Base-by-base conservation (phyloP, 306 rosid species). In the Cucurbita moschata region DNA sequence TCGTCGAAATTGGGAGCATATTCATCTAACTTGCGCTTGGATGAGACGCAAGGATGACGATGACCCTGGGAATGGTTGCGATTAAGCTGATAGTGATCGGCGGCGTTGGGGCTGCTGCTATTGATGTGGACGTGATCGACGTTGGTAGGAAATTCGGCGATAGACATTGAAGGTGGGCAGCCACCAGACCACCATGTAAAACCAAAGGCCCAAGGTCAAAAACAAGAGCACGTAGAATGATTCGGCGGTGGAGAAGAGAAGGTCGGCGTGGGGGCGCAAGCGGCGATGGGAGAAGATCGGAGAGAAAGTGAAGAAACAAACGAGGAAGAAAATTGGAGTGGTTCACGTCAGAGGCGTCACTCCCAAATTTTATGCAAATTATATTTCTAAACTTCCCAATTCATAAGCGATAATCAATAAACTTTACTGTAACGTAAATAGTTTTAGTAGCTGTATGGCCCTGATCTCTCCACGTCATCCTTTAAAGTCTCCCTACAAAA, bases 1-100 rank as follows among this genome's bases (percentile, higher is more conserved):
- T 81, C 88, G 46, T 81, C 85, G 74, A 75, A 77, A 73, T 77
- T 50, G 16, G 88, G 80, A 11, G 80, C 82, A 72, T 82, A 86
- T 50, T 89, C 92, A 74, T 82, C 92, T 46, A 87, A 81, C 78
- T 93, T 93, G 7, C 98, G 93, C 74, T 93, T 93, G 1, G 92
- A 77, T 2, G 91, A 75, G 44, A 74, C 77, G 35, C 88, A 79
- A 49, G 63, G 77, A 47, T 55, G 77, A 73, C 40, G 78, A 9
- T 57, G 74, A 51, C 77, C 79, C 53, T 70, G 85, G 71, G 63
- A 81, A 75, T 74, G 75, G 62, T 63, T 80, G 38, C 60, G 74
- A 70, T 70, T 70, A 21, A 26, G 46, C 42, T 51, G 74, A 10
- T 35, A 72, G 42, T 71, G 77, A 55, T 80, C 83, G 47, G 55